phyloP scores from a whole-genome alignment of 2,329 filamentous ascomycete genomes.

The Penicillium sp. region DNA sequence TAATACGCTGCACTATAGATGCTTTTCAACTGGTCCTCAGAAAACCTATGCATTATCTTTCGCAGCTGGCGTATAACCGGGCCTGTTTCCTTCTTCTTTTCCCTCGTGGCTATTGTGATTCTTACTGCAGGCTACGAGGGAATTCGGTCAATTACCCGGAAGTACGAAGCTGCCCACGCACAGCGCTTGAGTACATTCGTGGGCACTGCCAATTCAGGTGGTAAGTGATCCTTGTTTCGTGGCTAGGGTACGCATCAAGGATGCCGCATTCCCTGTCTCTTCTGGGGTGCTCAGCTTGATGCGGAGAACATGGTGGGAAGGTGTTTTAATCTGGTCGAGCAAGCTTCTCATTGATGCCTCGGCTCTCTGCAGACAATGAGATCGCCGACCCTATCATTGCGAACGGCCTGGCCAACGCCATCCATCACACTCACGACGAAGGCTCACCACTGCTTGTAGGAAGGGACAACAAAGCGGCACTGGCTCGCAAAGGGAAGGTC shows the following conservation, averaged over 20 bases:
- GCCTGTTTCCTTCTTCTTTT: conserved; percentile 73
- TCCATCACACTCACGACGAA: conserved; percentile 45
- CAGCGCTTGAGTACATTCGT: conserved; percentile 54
- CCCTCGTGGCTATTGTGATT: conserved; percentile 77
- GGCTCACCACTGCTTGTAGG: conserved; percentile 76
- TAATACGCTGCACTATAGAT: conserved; percentile 63
- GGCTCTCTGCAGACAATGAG: conserved; percentile 36
- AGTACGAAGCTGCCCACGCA: conserved; percentile 66
- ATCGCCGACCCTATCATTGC: conserved; percentile 32
- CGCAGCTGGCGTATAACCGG: conserved; percentile 82
- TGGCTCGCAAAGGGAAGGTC: conserved; percentile 69
- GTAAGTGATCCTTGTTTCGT: conserved; percentile 31
- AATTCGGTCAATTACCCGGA: conserved; percentile 72
- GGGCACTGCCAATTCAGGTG: conserved; percentile 24
- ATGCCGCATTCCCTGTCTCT: neutral
- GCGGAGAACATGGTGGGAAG: conserved; percentile 7
- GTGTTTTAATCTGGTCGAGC: conserved; percentile 21
- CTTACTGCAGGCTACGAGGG: conserved; percentile 93
- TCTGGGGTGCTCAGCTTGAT: neutral
- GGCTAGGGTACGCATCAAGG: neutral
- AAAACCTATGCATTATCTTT: conserved; percentile 95
- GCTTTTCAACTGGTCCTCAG: conserved; percentile 96
- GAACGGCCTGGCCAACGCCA: conserved; percentile 22
- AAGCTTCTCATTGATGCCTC: conserved; percentile 30
- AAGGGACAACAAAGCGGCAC: conserved; percentile 61